phyloP scores from a whole-genome alignment of 257 asterid genomes.

The Solanum verrucosum region DNA sequence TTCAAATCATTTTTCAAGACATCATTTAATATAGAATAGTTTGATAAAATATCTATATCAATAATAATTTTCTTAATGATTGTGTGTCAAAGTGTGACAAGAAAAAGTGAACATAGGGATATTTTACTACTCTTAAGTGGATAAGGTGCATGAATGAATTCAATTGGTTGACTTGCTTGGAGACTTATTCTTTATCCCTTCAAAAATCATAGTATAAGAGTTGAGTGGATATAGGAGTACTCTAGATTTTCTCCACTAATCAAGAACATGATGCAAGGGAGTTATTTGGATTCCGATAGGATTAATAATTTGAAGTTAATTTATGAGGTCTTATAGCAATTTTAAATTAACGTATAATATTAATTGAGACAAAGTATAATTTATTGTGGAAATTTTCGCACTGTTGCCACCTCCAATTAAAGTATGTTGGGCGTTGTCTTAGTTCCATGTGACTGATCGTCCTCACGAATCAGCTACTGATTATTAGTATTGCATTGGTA shows the following conservation, averaged over 20 bases:
- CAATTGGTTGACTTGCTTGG: neutral
- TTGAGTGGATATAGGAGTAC: neutral
- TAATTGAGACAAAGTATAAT: too few relatives aligned
- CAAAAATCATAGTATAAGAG: neutral
- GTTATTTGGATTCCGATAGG: neutral
- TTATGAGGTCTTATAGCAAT: too few relatives aligned
- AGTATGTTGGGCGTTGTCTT: neutral
- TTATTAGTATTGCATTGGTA: too few relatives aligned
- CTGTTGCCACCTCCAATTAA: neutral
- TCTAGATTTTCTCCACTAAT: neutral
- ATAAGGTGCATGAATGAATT: neutral
- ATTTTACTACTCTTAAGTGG: neutral
- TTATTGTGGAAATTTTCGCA: neutral
- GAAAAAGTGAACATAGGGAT: accelerated
- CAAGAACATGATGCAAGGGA: neutral
- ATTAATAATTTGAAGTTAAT: neutral
- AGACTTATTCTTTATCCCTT: neutral
- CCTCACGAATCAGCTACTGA: neutral
- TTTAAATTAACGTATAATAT: too few relatives aligned
- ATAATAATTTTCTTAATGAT: too few relatives aligned
- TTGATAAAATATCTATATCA: too few relatives aligned
- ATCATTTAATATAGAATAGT: too few relatives aligned
- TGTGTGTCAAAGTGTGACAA: too few relatives aligned
- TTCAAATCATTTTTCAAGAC: too few relatives aligned
- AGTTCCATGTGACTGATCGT: neutral